Base-by-base conservation (phyloP, 306 rosid species). In the Prunus armeniaca region DNA sequence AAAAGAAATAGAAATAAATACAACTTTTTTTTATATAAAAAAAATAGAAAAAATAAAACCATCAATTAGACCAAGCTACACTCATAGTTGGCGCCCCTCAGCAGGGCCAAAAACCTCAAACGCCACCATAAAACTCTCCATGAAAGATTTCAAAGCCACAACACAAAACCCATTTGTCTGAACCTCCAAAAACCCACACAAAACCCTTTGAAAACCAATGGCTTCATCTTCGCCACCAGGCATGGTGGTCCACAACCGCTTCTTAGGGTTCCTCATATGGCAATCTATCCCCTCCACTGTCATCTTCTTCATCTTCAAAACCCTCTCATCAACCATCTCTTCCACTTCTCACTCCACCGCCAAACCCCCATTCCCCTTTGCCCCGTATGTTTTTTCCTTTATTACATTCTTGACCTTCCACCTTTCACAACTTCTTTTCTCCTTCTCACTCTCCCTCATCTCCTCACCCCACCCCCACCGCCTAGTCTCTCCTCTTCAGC, bases 241-340 rank as follows among this genome's bases (percentile, higher is more conserved):
- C 49, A 13, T 82, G 65, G 68, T 89, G 60, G 78, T 92, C 27
- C 84, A 85, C 82, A 88, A 90, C 62, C 86, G 97, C 0, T 91
- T 89, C 47, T 78, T 92, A 19, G 89, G 97, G 63, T 95, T 82
- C 72, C 79, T 95, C 25, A 84, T 95, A 69, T 95, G 99, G 99
- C 99, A 95, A 73, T 92, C 88, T 57, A 92, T 95, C 60, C 91
- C 97, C 71, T 92, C 99, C 54, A 55, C 93, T 22, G 15, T 84
- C 77, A 67, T 92, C 49, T 93, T 78, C 76, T 4, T 89, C 79
- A 19, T 91, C 84, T 78, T 79, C 86, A 86, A 75, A 79, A 51
- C 72, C 67, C 82, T 88, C 73, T 50, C 86, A 18, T 71, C 82
- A 30, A 49, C 79, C 18, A 22, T 81, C 45, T n/a, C 50, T 54